Conservation (phyloP, 1,284 basidiomycete species). For the Austroboletus novae-zelandiae region DNA sequence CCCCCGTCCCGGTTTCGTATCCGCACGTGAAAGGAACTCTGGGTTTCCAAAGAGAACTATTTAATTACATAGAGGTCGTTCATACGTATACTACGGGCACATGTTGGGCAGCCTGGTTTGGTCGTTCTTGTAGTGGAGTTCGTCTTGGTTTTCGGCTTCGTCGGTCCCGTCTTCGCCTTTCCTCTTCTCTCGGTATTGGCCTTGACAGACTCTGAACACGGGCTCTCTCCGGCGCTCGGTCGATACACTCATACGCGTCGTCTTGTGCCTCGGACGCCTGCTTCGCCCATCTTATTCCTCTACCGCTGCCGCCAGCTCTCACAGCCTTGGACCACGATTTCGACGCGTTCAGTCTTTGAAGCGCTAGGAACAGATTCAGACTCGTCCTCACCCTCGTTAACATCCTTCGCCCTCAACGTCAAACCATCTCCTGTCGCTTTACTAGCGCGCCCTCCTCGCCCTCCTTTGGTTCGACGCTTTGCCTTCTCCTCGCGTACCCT, state of each 20-base stretch:
- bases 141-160: too few species aligned
- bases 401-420: background rate
- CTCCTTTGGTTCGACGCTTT: slow-evolving; percentile 33
- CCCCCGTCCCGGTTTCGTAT: too few species aligned
- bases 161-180: too few species aligned
- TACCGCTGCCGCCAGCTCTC: background rate
- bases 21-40: too few species aligned
- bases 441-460: slow-evolving; percentile 2
- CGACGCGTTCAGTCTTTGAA: slow-evolving; percentile 5
- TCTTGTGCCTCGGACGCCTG: slow-evolving; percentile 28
- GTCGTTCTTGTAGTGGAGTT: too few species aligned
- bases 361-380: slow-evolving; percentile 3
- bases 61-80: too few species aligned
- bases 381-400: background rate
- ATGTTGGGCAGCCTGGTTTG: too few species aligned
- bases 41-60: too few species aligned
- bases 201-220: slow-evolving; percentile 15
- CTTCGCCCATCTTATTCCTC: slow-evolving; percentile 21
- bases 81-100: too few species aligned
- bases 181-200: too few species aligned
- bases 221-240: slow-evolving; percentile 27
- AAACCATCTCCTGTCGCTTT: background rate
- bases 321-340: slow-evolving; percentile 8
- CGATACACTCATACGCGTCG: slow-evolving; percentile 29
- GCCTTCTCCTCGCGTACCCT: slow-evolving; percentile 52